Evolutionary conservation across 2,329 filamentous ascomycete species (phyloP), one percentile per base, ranked within the genome.

Genomic region (Nemania sp.): DNA sequence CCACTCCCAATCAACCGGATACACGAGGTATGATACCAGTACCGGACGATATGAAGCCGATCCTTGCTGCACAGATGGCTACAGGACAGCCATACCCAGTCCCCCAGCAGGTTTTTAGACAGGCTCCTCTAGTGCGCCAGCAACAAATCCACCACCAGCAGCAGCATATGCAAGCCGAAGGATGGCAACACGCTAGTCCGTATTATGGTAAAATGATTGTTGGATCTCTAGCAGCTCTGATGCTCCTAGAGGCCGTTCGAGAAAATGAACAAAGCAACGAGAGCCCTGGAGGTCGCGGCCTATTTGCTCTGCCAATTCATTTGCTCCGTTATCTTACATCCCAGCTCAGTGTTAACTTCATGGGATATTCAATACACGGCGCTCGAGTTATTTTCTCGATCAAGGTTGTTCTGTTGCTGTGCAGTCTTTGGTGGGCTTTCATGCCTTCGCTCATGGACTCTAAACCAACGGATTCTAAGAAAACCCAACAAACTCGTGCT

Each of bases 201-300:
- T 86, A 84, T 57, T 80, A 82, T 53, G 83, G 82, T 46, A 96
- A 95, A 73, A 80, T 97, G 61, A 94, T 97, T 90, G 86, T 97
- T 5, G 93, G 93, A 36, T 93, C 92, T 15, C 81, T 97, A 54
- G 93, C 92, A 20, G 91, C 91, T 12, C 77, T 97, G 15, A 96
- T 97, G 92, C 81, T 97, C 28, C 75, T 96, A 62, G 91, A 97
- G 73, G 91, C 90, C 1, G 78, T 92, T 50, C 79, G 80, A 30
- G 82, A 88, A 68, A 75, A 86, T 62, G 82, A 91, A 72, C 72
- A 83, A 68, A 81, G 83, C 64, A 81, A 79, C 41, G 85, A 89
- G 45, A 79, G 79, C 1, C 78, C 85, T 5, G 77, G 83, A 44
- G 86, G 86, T 40, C 82, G 84, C 31, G 88, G 88, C 2, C 77